Base-by-base conservation (phyloP, 2,329 filamentous ascomycete species). In the Juglanconis oblonga region DNA sequence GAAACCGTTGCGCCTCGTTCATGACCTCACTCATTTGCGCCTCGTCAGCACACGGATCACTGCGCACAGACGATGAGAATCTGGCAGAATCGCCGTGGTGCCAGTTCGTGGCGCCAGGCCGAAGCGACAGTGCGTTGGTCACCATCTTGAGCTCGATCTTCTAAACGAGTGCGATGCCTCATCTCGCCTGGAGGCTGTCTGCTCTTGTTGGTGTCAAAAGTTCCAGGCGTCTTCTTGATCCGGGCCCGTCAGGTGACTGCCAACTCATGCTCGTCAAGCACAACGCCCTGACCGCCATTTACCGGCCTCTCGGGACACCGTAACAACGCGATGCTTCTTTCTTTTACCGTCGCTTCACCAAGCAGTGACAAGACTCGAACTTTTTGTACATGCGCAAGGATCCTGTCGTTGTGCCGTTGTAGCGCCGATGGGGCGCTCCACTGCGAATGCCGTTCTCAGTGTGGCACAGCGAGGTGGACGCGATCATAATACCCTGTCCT, bases 231-330 rank as follows among this genome's bases (percentile, higher is more conserved):
- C 49, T 17, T n/a, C 31, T 31, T n/a, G n/a, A 36, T 8, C 31
- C 29, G 7, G 8, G 17, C n/a, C 11, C 35, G 38, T 35, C 52
- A 42, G 40, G 52, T 55, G 52, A 55, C 52, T 48, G 55, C 45
- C 55, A 42, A 36, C 31, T 35, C 36, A 42, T 55, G 52, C 42
- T 47, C 32, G 52, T 47, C 42, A 55, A 55, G 11, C 51, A 53
- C 51, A 24, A 42, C 38, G 38, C 51, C 13, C 51, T 53, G 40
- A 53, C 51, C 51, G 51, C 51, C 51, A 53, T 53, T 53, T 53
- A 53, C 51, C 51, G 29, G n/a, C 5, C 47, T 47, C 29, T 42
- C 31, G 44, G 44, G 52, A 36, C 38, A 14, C 31, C 17, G 5
- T 52, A 3, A 10, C 17, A 11, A 10, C 17, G 7, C 11, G n/a